Base-by-base conservation (phyloP, 306 rosid species). In the Erythrophleum fordii region DNA sequence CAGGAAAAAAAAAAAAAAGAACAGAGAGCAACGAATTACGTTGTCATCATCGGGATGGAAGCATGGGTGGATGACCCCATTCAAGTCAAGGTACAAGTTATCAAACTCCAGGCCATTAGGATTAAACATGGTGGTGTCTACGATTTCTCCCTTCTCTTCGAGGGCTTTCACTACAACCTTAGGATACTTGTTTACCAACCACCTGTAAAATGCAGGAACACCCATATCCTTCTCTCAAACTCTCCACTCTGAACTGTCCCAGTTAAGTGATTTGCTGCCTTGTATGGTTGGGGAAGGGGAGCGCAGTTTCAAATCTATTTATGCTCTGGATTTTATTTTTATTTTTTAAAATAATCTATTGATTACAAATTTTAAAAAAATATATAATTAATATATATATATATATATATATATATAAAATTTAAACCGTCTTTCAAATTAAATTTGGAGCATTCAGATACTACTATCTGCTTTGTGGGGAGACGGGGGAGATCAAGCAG, bases 61-160 rank as follows among this genome's bases (percentile, higher is more conserved):
- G 49, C 94, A 92, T 0, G 89, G 90, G 45, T 92, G 94, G 29
- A 90, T 90, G 1, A 90, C 87, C 0, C 83, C 77, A 44, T 88
- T 87, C 94, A 92, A 83, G 71, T 90, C 92, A 6, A 92, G 86
- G 65, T 88, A 92, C 1, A 92, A 56, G 72, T 92, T 84, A 44
- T 92, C 86, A 72, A 76, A 90, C 68, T 83, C 88, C 0, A 83
- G 11, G 6, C 48, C 81, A 72, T 73, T 73, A 22, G 87, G 85
- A 51, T 79, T 87, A 49, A 85, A 71, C 14, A 13, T 46, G 64
- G 73, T 2, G 12, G 78, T 12, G 76, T 83, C 81, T 0, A 49
- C 3, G 14, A 7, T 5, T 65, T 18, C 48, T 18, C 1, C 17
- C 1, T 25, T 37, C 28, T 80, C 84, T 77, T 83, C 82, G 6